Evolutionary conservation across 768 basidiomycete genomes (phyloP).

Genomic region (Suillus americanus): DNA sequence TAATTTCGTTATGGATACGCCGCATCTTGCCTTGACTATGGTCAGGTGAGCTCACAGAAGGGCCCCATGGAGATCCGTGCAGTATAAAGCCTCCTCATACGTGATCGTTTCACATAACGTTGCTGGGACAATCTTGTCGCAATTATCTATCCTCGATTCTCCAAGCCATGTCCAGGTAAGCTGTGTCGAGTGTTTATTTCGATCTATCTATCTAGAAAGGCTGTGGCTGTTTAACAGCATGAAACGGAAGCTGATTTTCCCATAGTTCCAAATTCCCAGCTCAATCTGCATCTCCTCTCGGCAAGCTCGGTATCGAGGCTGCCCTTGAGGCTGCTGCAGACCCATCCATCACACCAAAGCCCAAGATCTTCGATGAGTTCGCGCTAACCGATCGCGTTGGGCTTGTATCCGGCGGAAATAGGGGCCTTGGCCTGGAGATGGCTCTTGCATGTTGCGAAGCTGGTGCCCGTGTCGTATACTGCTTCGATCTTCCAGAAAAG

Average conservation of each 20-base stretch:
- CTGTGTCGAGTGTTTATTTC: background rate
- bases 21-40: background rate
- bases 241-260: background rate
- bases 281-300: constrained; percentile 53
- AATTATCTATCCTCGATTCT: background rate
- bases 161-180: constrained; percentile 1
- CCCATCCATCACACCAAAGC: constrained; percentile 31
- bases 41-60: background rate
- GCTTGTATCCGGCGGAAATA: constrained; percentile 62
- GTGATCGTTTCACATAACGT: background rate
- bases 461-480: constrained; percentile 69
- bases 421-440: constrained; percentile 84
- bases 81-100: background rate
- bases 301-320: constrained; percentile 62
- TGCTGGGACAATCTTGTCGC: background rate
- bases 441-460: constrained; percentile 72
- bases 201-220: background rate
- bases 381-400: constrained; percentile 56
- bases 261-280: constrained; percentile 17
- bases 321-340: constrained; percentile 47
- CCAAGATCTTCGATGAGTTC: constrained; percentile 63
- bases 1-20: background rate
- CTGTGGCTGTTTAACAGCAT: background rate
- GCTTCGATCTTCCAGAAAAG: constrained; percentile 57
- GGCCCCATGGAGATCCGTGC: background rate